Conservation (phyloP, 2,329 filamentous ascomycete species). For the Diaporthe amygdali region DNA sequence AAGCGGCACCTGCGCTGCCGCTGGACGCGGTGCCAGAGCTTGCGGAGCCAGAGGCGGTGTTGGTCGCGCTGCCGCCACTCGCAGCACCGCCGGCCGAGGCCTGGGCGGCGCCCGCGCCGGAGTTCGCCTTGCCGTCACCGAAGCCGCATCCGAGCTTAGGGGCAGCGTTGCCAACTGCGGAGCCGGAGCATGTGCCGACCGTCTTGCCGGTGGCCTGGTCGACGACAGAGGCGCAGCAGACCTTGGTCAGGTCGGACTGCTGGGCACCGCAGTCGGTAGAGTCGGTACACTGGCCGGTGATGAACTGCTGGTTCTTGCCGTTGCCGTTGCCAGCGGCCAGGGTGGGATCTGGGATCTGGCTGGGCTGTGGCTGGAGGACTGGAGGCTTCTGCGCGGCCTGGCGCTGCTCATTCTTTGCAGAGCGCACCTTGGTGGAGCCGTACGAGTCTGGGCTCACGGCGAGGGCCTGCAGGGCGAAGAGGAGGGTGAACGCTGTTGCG, state of each 20-base stretch:
- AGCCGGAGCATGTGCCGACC: slow-evolving; percentile 15
- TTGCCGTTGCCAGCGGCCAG: slow-evolving; percentile 1
- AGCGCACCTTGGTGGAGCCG: not conserved
- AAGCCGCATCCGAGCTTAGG: slow-evolving; percentile 17
- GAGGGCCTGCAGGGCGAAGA: slow-evolving; percentile 12
- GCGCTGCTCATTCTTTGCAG: slow-evolving; percentile 16
- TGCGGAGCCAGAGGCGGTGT: not conserved
- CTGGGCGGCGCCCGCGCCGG: not conserved
- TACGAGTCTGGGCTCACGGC: not conserved
- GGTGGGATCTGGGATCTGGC: slow-evolving; percentile 1
- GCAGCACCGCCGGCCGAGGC: not conserved
- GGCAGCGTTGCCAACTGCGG: slow-evolving; percentile 13
- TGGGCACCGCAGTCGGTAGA: slow-evolving; percentile 13
- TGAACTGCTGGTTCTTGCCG: slow-evolving; percentile 14
- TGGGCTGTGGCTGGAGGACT: slow-evolving; percentile 8
- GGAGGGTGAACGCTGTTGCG: not conserved
- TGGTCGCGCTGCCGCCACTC: not conserved
- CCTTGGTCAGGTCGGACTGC: slow-evolving; percentile 10
- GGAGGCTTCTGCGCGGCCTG: slow-evolving; percentile 10
- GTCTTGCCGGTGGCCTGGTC: slow-evolving; percentile 1
- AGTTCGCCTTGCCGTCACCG: slow-evolving; percentile 4
- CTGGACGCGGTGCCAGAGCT: not conserved
- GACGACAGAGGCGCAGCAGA: slow-evolving; percentile 15
- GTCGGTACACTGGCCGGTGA: slow-evolving; percentile 13
- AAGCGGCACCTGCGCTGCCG: not conserved